Conservation (phyloP, 768 basidiomycete species). For the Lactarius deliciosus region DNA sequence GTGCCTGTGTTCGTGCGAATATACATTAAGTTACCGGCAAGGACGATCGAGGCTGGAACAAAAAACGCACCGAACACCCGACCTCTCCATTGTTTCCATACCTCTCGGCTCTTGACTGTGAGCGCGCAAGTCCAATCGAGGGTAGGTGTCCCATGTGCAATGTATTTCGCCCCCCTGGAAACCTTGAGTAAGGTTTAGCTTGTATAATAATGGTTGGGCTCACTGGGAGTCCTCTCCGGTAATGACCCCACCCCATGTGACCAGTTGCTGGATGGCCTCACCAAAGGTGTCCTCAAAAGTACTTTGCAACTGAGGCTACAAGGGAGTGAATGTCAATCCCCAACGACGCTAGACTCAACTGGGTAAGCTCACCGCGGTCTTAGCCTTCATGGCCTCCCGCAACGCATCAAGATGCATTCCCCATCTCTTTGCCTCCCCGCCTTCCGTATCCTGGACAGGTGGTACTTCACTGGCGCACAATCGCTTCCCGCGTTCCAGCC, state of each 20-base stretch:
- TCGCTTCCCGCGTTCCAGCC: constrained; percentile 60
- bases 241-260: constrained; percentile 70
- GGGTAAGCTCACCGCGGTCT: constrained; percentile 47
- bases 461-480: constrained; percentile 56
- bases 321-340: constrained; percentile 1
- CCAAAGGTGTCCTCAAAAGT: constrained; percentile 73
- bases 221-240: constrained; percentile 64
- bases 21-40: constrained; percentile 1
- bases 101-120: constrained; percentile 61
- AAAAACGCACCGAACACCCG: constrained; percentile 57
- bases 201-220: constrained; percentile 35
- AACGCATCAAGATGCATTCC: constrained; percentile 63
- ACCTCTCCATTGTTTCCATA: constrained; percentile 67
- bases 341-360: neutral
- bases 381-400: constrained; percentile 55
- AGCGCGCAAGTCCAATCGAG: constrained; percentile 66
- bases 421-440: constrained; percentile 75
- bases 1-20: constrained; percentile 29
- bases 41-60: neutral
- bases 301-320: constrained; percentile 52
- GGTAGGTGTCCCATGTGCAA: constrained; percentile 69
- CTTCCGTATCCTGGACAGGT: constrained; percentile 46
- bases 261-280: constrained; percentile 75
- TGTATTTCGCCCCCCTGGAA: constrained; percentile 64
- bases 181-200: constrained; percentile 17